Base-by-base conservation (phyloP, 192 early-diverging fungal species). In the Backusella liffmaniae region DNA sequence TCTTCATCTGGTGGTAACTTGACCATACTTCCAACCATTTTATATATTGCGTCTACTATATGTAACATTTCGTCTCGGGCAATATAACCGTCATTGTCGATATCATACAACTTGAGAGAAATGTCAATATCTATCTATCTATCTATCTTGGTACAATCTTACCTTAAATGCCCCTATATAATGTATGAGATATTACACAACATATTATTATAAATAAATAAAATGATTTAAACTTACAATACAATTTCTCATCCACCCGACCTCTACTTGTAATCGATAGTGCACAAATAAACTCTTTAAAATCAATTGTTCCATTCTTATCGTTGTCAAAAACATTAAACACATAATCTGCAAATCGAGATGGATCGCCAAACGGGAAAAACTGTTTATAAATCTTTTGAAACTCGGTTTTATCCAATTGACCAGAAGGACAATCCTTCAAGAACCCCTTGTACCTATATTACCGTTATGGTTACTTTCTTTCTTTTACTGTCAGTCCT, bases 351-450 rank as follows among this genome's bases (percentile, higher is more conserved):
- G 97, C 94, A 84, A 96, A 98, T 51, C 88, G 87, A 51, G 92
- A 90, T 6, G 95, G 90, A 80, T 98, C 95, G 32, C 97, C 97
- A 81, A 98, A 97, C n/a, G 97, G 96, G 76, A 98, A 98, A 80
- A 95, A 97, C 75, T 94, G 93, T 83, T 97, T 96, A 86, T 96
- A 98, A 69, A 97, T 96, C 68, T 94, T 91, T 82, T 92, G 92
- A 76, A 98, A 97, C 75, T 96, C 93, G 3, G 90, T 84, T 78
- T 91, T 89, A 87, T 94, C 90, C 36, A 98, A 87, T 79, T 91
- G 84, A 32, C 96, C 96, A 7, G 87, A 84, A 8, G 96, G 96
- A 75, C 95, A 97, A 77, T 97, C 96, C 83, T 95, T 96, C 62
- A 96, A 85, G 77, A 98, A 98, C 18, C 96, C 95, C 82, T 96